Conservation (phyloP, 768 basidiomycete genomes). For the Phylloporus scabripes region DNA sequence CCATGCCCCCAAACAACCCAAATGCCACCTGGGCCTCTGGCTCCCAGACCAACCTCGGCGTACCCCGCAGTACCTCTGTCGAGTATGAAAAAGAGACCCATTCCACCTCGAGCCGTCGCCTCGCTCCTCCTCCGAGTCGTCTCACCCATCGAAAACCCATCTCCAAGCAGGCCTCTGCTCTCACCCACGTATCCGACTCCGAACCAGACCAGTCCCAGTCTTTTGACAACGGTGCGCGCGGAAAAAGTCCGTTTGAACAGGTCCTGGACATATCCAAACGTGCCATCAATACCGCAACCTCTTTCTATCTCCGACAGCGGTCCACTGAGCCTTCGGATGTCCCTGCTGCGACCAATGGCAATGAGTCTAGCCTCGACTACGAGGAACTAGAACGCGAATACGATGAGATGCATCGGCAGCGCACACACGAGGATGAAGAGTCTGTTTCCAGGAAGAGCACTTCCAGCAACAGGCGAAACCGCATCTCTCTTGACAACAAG, state of each 20-base stretch:
- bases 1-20: conserved; percentile 44
- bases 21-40: conserved; percentile 66
- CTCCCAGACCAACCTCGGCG: conserved; percentile 38
- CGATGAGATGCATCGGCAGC: conserved; percentile 33
- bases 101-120: conserved; percentile 48
- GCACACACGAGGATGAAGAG: conserved; percentile 18
- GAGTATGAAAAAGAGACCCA: conserved; percentile 70
- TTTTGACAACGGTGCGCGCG: conserved; percentile 40
- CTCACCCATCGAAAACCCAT: conserved; percentile 42
- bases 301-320: conserved; percentile 59
- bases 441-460: conserved; percentile 30
- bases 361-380: conserved; percentile 67
- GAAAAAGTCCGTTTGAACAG: conserved; percentile 64
- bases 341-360: conserved; percentile 35
- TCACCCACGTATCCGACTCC: conserved; percentile 60
- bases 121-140: conserved; percentile 57
- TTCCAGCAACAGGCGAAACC: conserved; percentile 44
- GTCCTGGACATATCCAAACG: conserved; percentile 53
- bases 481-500: conserved; percentile 74
- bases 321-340: conserved; percentile 48
- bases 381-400: conserved; percentile 68
- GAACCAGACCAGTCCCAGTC: conserved; percentile 45
- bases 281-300: conserved; percentile 47
- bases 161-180: conserved; percentile 46
- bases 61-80: conserved; percentile 73